Percentiles rank a stretch among this genome's conserved stretches.
phyloP scores from a whole-genome alignment of 2,329 filamentous ascomycete genomes.

The Aspergillus udagawae region DNA sequence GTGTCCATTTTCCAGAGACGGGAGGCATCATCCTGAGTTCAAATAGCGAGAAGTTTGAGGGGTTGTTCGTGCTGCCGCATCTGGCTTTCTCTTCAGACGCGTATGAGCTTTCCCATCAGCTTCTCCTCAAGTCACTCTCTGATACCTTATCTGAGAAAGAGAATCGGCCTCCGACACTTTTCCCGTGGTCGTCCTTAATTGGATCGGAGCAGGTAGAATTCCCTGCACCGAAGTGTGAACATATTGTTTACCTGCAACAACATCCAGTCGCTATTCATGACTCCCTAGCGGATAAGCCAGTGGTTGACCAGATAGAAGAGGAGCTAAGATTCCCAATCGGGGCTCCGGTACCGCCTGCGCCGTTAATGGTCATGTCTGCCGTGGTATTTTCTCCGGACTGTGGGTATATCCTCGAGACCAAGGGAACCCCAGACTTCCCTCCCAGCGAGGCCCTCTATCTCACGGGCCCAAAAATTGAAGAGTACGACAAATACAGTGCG shows the following conservation, averaged over 20 bases:
- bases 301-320: constrained; percentile 52
- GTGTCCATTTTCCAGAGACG: constrained; percentile 78
- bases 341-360: constrained; percentile 48
- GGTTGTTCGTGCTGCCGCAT: constrained; percentile 85
- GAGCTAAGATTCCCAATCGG: constrained; percentile 59
- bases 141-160: constrained; percentile 61
- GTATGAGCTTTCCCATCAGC: constrained; percentile 55
- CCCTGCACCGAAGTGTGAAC: constrained; percentile 77
- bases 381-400: constrained; percentile 63
- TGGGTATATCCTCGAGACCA: constrained; percentile 61
- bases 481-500: constrained; percentile 49
- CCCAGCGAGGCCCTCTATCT: constrained; percentile 52
- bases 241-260: constrained; percentile 76
- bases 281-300: constrained; percentile 25
- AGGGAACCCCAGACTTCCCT: constrained; percentile 53
- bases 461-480: constrained; percentile 55
- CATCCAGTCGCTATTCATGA: constrained; percentile 36
- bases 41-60: constrained; percentile 90
- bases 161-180: constrained; percentile 54
- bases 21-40: constrained; percentile 80
- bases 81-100: constrained; percentile 59
- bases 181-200: constrained; percentile 71
- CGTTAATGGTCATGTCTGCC: constrained; percentile 56
- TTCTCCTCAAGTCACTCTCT: constrained; percentile 71
- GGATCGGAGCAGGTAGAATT: constrained; percentile 45